Evolutionary conservation across 2,329 filamentous ascomycete genomes (phyloP).

Genomic region (Alternaria incomplexa): DNA sequence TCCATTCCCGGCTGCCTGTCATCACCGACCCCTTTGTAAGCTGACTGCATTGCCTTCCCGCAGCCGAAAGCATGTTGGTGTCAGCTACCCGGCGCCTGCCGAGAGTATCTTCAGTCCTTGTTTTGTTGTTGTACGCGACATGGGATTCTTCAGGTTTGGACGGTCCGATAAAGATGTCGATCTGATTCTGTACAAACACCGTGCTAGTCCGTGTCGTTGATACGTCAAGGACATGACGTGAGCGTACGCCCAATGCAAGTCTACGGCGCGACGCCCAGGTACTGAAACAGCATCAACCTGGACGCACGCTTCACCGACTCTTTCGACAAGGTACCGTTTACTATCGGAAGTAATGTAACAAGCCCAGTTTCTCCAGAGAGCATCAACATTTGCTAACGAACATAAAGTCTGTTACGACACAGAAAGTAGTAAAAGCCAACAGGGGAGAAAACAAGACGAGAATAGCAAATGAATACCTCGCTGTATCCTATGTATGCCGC

Average conservation of each 20-base stretch:
- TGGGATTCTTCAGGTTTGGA: neutral
- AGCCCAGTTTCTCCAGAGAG: neutral
- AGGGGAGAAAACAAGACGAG: neutral
- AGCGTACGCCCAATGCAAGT: neutral
- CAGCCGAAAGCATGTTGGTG: neutral
- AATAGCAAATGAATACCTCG: neutral
- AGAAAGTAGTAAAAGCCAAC: neutral
- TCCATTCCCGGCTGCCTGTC: neutral
- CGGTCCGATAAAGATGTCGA: neutral
- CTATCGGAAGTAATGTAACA: neutral
- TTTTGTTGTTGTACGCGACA: constrained; percentile 9
- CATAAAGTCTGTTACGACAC: neutral
- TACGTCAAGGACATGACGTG: neutral
- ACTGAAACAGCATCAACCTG: neutral
- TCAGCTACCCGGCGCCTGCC: neutral
- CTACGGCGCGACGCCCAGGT: neutral
- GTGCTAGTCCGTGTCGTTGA: neutral
- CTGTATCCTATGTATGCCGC: neutral
- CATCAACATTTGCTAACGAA: neutral
- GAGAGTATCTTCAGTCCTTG: constrained; percentile 50
- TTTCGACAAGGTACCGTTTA: neutral
- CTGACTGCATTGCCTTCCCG: neutral
- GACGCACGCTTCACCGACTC: neutral
- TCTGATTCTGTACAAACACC: neutral
- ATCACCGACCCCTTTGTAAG: neutral